Conservation (phyloP, 371 early-diverging fungal genomes). For the Mortierella sp. region DNA sequence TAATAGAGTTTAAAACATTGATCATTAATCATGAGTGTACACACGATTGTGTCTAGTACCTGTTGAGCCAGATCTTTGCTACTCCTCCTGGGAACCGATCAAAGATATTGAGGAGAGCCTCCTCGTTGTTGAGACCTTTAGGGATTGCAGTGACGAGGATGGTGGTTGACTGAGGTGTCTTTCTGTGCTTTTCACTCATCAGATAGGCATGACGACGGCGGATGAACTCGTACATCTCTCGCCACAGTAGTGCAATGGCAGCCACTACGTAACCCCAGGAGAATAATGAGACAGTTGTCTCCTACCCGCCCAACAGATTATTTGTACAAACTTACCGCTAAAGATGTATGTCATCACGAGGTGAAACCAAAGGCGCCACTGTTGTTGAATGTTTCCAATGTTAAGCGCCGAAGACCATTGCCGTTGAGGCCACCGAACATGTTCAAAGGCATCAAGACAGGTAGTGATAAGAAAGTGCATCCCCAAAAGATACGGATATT, state of each 20-base stretch:
- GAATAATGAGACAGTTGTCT: too few relatives aligned
- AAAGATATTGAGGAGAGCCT: conserved; percentile 67
- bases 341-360: conserved; percentile 72
- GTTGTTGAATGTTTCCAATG: conserved; percentile 73
- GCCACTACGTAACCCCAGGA: conserved; percentile 32
- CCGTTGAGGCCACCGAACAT: conserved; percentile 61
- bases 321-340: conserved; percentile 56
- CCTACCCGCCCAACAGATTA: too few relatives aligned
- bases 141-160: conserved; percentile 76
- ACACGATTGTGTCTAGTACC: conserved; percentile 50
- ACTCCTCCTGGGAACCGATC: conserved; percentile 85
- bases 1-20: background rate
- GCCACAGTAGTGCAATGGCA: conserved; percentile 68
- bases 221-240: conserved; percentile 74
- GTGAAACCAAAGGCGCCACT: conserved; percentile 77
- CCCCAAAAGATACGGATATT: conserved; percentile 60
- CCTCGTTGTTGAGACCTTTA: conserved; percentile 60
- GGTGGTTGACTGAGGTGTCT: conserved; percentile 73
- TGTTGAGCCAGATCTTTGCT: conserved; percentile 76
- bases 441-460: conserved; percentile 78
- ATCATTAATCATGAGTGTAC: background rate
- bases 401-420: conserved; percentile 61
- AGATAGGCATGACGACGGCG: conserved; percentile 75
- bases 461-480: conserved; percentile 70
- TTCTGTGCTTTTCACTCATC: conserved; percentile 67